Conservation (phyloP, 768 basidiomycete genomes). For the Cyclocybe cylindracea region DNA sequence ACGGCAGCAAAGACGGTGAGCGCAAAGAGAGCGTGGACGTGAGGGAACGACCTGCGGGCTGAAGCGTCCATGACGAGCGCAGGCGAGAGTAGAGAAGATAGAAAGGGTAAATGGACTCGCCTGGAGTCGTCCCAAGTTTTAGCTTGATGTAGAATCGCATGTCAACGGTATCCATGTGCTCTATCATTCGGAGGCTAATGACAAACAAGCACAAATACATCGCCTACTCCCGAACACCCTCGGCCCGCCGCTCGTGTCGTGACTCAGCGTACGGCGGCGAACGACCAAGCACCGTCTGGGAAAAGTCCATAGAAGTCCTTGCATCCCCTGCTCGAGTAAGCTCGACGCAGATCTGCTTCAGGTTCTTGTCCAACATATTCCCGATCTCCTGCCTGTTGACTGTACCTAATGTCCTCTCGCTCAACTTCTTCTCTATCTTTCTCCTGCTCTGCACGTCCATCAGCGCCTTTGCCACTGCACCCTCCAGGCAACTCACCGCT, state of each 20-base stretch:
- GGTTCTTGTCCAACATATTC: constrained; percentile 38
- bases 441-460: constrained; percentile 26
- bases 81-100: constrained; percentile 6
- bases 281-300: background rate
- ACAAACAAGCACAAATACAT: background rate
- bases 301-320: constrained; percentile 2
- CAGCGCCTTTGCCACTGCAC: background rate
- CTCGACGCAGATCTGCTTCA: constrained; percentile 48
- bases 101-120: constrained; percentile 3
- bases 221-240: constrained; percentile 6
- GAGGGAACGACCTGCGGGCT: constrained; percentile 17
- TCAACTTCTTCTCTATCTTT: constrained; percentile 33
- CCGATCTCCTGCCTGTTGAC: constrained; percentile 33
- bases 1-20: constrained; percentile 17
- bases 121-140: no score
- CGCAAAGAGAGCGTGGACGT: constrained; percentile 14
- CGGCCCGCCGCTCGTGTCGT: constrained; percentile 11
- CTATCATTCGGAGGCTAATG: constrained; percentile 5
- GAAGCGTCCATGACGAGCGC: constrained; percentile 16
- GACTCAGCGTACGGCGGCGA: constrained; percentile 3
- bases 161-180: no score
- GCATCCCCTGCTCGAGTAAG: constrained; percentile 22
- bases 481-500: constrained; percentile 29
- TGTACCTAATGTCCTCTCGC: constrained; percentile 33
- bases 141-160: no score